phyloP scores from a whole-genome alignment of 2,329 filamentous ascomycete species.

The Hypoxylon sp. region DNA sequence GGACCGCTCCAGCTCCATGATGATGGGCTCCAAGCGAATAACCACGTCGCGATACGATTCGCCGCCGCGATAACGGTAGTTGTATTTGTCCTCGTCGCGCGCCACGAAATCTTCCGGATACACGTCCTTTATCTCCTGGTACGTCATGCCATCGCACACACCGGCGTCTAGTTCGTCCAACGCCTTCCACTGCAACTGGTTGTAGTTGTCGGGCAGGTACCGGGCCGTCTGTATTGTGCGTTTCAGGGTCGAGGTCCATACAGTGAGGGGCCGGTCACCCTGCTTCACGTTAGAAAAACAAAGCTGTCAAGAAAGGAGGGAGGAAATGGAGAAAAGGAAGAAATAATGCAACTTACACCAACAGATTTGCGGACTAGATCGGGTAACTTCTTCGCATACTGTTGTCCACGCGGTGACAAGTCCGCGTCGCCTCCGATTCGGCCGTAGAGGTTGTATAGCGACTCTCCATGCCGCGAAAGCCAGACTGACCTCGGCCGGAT shows the following conservation, averaged over 20 bases:
- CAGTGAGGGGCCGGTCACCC: constrained; percentile 67
- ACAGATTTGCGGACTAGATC: constrained; percentile 86
- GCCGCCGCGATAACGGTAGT: constrained; percentile 96
- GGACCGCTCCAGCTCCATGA: constrained; percentile 96
- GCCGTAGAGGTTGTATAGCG: constrained; percentile 86
- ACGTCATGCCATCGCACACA: constrained; percentile 95
- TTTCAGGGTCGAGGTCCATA: constrained; percentile 70
- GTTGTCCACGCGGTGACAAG: constrained; percentile 84
- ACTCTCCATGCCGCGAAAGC: constrained; percentile 96
- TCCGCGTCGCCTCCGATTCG: constrained; percentile 92
- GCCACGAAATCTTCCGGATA: constrained; percentile 96
- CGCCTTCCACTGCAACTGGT: constrained; percentile 98
- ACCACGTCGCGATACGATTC: constrained; percentile 97
- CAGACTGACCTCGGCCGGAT: constrained; percentile 97
- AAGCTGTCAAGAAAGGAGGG: no score
- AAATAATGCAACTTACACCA: constrained; percentile 65
- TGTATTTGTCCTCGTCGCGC: constrained; percentile 98
- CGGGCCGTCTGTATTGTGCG: constrained; percentile 92
- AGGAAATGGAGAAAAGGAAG: no score
- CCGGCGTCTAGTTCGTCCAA: constrained; percentile 96
- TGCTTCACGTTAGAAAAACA: constrained; percentile 41
- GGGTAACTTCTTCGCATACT: constrained; percentile 86
- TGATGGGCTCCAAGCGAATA: constrained; percentile 96
- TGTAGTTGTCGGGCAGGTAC: constrained; percentile 80
- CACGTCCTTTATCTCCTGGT: constrained; percentile 88